phyloP scores from a whole-genome alignment of 768 basidiomycete genomes.

The Neoboletus magnificus region DNA sequence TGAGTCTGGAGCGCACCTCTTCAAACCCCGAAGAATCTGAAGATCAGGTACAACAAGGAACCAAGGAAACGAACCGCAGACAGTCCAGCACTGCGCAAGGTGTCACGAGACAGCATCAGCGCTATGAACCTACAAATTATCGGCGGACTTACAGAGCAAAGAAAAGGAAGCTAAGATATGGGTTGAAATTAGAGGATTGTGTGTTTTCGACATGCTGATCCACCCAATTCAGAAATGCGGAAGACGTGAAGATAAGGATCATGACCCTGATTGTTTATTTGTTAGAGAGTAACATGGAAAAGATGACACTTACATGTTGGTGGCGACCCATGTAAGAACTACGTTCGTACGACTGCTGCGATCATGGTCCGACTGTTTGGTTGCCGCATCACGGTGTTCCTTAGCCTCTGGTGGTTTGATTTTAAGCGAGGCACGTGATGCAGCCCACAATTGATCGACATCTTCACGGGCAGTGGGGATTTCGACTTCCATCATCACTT shows the following conservation, averaged over 20 bases:
- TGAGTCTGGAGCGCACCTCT: not conserved
- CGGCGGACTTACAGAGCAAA: constrained; percentile 45
- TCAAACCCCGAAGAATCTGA: constrained; percentile 67
- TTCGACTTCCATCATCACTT: constrained; percentile 85
- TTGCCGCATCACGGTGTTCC: constrained; percentile 81
- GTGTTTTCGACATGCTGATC: constrained; percentile 49
- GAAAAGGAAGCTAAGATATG: constrained; percentile 86
- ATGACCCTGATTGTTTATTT: constrained; percentile 44
- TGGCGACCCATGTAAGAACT: constrained; percentile 78
- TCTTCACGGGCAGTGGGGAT: constrained; percentile 80
- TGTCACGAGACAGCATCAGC: constrained; percentile 3
- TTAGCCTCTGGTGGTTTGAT: constrained; percentile 68
- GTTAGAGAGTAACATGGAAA: not conserved
- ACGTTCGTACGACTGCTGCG: constrained; percentile 83
- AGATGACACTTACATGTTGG: constrained; percentile 64
- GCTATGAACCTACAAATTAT: not conserved
- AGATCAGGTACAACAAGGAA: constrained; percentile 72
- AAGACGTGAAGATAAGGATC: constrained; percentile 74
- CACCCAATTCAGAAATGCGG: constrained; percentile 74
- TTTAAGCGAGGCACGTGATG: constrained; percentile 67
- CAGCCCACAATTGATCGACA: constrained; percentile 82
- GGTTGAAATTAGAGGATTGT: constrained; percentile 67
- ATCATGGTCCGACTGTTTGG: constrained; percentile 86
- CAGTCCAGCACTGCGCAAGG: constrained; percentile 59
- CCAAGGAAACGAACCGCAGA: constrained; percentile 80